phyloP scores from a whole-genome alignment of 805 yeast genomes.

The Lipomyces japonicus region DNA sequence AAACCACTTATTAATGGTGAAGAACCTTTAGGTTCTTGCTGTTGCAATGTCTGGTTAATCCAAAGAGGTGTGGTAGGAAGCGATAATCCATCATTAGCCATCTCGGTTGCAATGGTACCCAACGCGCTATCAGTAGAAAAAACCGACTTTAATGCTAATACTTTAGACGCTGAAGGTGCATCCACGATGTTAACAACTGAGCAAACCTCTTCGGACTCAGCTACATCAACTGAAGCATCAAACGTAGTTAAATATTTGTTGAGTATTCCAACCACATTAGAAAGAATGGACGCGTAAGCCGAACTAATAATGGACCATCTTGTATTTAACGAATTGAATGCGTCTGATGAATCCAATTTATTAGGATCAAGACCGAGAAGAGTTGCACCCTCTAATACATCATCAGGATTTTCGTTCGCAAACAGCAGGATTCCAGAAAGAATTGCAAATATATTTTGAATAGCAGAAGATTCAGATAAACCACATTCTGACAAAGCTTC shows the following conservation, averaged over 20 bases:
- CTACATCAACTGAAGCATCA: conserved; percentile 27
- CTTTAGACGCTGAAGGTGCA: conserved; percentile 31
- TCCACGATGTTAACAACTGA: conserved; percentile 41
- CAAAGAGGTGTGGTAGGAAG: conserved; percentile 34
- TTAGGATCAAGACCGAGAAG: conserved; percentile 40
- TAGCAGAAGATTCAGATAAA: conserved; percentile 34
- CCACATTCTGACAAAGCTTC: conserved; percentile 39
- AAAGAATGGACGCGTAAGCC: conserved; percentile 37
- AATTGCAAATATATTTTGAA: conserved; percentile 37
- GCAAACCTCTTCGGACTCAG: conserved; percentile 34
- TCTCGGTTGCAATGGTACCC: conserved; percentile 39
- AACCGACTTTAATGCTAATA: conserved; percentile 34
- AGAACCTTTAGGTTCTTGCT: conserved; percentile 10
- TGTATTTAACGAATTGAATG: conserved; percentile 4
- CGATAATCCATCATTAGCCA: conserved; percentile 39
- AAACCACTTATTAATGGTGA: conserved; percentile 13
- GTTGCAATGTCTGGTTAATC: conserved; percentile 18
- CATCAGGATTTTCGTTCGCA: conserved; percentile 37
- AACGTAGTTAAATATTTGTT: conserved; percentile 37
- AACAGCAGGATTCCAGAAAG: conserved; percentile 41
- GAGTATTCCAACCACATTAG: conserved; percentile 36
- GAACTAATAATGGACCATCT: conserved; percentile 36
- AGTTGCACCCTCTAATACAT: conserved; percentile 42
- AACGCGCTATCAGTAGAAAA: conserved; percentile 36
- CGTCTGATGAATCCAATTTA: conserved; percentile 29